Conservation (phyloP, 116 monocot species). For the Cymodocea nodosa region DNA sequence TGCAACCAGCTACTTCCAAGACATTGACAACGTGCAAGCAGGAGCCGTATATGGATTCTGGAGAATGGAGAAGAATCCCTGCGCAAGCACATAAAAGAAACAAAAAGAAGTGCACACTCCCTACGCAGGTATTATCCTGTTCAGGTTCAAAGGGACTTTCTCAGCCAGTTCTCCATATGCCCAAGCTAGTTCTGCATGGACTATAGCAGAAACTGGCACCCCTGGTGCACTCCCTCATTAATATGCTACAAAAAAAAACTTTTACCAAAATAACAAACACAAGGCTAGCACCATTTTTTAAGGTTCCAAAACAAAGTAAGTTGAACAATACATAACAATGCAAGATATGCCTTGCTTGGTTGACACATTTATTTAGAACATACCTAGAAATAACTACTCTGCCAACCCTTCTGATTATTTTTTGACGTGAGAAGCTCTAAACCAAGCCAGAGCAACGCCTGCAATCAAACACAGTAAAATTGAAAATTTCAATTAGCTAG, state of each 20-base stretch:
- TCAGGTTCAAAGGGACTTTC: conserved; percentile 99
- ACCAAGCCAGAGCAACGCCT: background rate
- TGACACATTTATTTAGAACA: background rate
- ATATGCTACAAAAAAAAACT: conserved; percentile 10
- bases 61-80: conserved; percentile 2
- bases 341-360: conserved; percentile 15
- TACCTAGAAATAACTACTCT: conserved; percentile 3
- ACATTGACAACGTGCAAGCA: background rate
- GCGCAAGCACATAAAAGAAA: conserved; percentile 13
- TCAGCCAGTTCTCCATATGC: conserved; percentile 59
- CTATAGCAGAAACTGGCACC: conserved; percentile 60
- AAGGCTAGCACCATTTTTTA: conserved; percentile 9
- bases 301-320: conserved; percentile 3
- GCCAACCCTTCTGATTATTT: background rate
- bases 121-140: conserved; percentile 99
- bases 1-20: background rate
- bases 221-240: conserved; percentile 84
- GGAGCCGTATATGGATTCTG: background rate
- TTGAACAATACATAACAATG: conserved; percentile 11
- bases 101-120: conserved; percentile 77
- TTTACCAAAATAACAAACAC: background rate
- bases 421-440: background rate
- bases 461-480: background rate
- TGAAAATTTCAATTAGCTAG: background rate
- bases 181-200: conserved; percentile 19